These are phyloP conservation scores for Agaricus subrufescens DNA, from an alignment of 768 basidiomycete genomes.

Conservation along the genomic window DNA sequence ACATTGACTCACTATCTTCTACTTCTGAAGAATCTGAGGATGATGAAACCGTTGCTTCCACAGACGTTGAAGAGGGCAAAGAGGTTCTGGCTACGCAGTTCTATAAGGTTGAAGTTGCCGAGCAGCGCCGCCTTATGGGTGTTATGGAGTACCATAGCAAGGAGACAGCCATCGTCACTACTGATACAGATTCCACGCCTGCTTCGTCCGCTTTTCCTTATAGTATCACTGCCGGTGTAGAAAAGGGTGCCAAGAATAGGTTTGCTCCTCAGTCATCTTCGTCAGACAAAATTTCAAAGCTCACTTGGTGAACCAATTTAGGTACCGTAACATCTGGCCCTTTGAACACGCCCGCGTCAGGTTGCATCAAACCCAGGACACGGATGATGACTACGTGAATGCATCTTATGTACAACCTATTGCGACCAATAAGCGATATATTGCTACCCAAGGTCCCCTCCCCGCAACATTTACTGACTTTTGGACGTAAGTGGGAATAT, in stretches of 20 bases:
- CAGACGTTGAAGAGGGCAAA: constrained; percentile 59
- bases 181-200: constrained; percentile 10
- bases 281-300: not conserved
- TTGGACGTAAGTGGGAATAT: constrained; percentile 68
- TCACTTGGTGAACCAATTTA: constrained; percentile 22
- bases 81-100: constrained; percentile 90
- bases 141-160: constrained; percentile 88
- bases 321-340: constrained; percentile 97
- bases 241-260: constrained; percentile 93
- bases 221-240: constrained; percentile 92
- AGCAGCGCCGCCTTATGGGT: constrained; percentile 83
- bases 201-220: constrained; percentile 58
- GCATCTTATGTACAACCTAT: constrained; percentile 90
- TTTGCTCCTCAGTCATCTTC: constrained; percentile 23
- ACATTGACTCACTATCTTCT: constrained; percentile 18
- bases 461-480: constrained; percentile 89
- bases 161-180: constrained; percentile 38
- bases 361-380: constrained; percentile 35
- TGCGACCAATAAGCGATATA: constrained; percentile 78
- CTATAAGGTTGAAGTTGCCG: constrained; percentile 86
- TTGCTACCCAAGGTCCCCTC: constrained; percentile 94
- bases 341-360: constrained; percentile 93
- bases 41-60: constrained; percentile 23
- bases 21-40: constrained; percentile 27
- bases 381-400: constrained; percentile 86